Conservation (phyloP, 164 flowering plant species). For the Liriodendron chinense region DNA sequence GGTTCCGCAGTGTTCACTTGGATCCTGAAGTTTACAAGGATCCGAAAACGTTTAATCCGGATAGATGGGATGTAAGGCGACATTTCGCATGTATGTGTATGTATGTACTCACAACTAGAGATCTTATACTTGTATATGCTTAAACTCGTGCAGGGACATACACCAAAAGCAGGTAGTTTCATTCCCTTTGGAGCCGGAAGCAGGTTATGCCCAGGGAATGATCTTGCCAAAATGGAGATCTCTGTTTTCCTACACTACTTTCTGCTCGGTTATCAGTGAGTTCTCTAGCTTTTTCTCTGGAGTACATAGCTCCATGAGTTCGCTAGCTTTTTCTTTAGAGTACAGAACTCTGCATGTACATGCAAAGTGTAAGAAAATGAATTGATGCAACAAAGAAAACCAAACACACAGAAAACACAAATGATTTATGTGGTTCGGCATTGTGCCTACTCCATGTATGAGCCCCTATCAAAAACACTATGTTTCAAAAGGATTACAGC, state of each 20-base stretch:
- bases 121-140: background rate
- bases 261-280: slow-evolving; percentile 67
- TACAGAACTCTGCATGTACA: too few relatives aligned
- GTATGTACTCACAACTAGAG: background rate
- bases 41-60: slow-evolving; percentile 67
- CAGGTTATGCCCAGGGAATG: slow-evolving; percentile 87
- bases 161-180: slow-evolving; percentile 66
- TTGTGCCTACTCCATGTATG: too few relatives aligned
- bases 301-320: too few relatives aligned
- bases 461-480: too few relatives aligned
- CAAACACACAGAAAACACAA: too few relatives aligned
- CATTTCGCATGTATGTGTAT: background rate
- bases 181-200: slow-evolving; percentile 84
- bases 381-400: too few relatives aligned
- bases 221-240: slow-evolving; percentile 87
- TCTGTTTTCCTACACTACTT: slow-evolving; percentile 77
- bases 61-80: slow-evolving; percentile 88
- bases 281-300: background rate
- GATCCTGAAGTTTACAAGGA: slow-evolving; percentile 67
- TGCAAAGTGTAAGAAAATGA: too few relatives aligned
- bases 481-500: too few relatives aligned
- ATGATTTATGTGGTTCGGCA: too few relatives aligned
- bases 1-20: slow-evolving; percentile 78
- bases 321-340: background rate
- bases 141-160: slow-evolving; percentile 29